Evolutionary conservation across 768 basidiomycete genomes (phyloP).

Genomic region (Mycena albidolilacea): DNA sequence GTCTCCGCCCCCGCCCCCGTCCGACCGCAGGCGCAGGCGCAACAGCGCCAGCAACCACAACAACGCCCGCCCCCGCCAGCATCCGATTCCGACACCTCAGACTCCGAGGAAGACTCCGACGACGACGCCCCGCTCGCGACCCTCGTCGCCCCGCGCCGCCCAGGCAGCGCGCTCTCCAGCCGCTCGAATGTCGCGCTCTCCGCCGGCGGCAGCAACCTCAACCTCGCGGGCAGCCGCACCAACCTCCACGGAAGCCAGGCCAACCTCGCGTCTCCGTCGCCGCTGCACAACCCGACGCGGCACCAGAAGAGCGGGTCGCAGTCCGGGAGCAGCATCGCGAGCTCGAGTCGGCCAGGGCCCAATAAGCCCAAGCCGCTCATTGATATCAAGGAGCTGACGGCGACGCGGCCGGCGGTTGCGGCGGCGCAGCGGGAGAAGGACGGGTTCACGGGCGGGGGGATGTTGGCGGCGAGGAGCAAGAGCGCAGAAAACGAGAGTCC

Average conservation of each 20-base stretch:
- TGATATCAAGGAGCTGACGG: constrained; percentile 63
- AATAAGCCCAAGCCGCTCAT: constrained; percentile 62
- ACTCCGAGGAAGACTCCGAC: constrained; percentile 59
- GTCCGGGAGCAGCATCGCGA: constrained; percentile 24
- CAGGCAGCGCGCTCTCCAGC: constrained; percentile 72
- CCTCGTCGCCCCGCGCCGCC: constrained; percentile 73
- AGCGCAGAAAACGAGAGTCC: constrained; percentile 28
- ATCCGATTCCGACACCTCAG: constrained; percentile 22
- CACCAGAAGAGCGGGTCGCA: constrained; percentile 3
- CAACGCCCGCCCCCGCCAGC: neutral
- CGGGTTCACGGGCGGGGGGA: constrained; percentile 58
- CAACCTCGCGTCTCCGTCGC: neutral
- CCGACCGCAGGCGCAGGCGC: neutral
- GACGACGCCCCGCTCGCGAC: constrained; percentile 77
- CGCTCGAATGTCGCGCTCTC: constrained; percentile 10
- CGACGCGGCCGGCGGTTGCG: constrained; percentile 8
- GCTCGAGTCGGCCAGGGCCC: neutral
- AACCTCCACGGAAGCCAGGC: constrained; percentile 11
- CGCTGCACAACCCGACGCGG: neutral
- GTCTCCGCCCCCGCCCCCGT: no score
- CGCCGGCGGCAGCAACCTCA: neutral
- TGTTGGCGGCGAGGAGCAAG: constrained; percentile 24
- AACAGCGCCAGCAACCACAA: neutral
- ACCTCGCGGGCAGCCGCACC: constrained; percentile 1
- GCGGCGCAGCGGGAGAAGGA: constrained; percentile 39